Evolutionary conservation across 495 filamentous ascomycete genomes (phyloP).

Genomic region (Melanomma pulvis-pyrius): DNA sequence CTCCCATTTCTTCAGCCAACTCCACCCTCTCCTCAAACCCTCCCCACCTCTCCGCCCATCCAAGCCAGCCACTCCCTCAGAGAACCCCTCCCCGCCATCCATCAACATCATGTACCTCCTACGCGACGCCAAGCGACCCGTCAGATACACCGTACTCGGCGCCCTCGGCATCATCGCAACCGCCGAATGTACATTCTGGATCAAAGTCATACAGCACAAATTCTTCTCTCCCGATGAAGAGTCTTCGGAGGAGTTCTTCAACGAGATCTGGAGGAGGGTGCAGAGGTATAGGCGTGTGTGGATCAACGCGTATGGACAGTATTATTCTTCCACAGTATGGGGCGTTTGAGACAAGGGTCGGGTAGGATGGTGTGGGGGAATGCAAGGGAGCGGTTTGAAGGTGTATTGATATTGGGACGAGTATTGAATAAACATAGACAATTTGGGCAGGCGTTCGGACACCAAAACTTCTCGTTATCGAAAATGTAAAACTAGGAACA

Average conservation of each 20-base stretch:
- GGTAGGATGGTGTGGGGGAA: background rate
- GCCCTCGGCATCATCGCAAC: slow-evolving; percentile 7
- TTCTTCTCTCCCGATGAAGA: slow-evolving; percentile 8
- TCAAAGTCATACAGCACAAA: slow-evolving; percentile 23
- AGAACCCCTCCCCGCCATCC: background rate
- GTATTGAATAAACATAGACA: background rate
- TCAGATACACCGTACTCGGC: slow-evolving; percentile 13
- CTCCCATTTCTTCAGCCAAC: background rate
- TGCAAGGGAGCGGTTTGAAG: background rate
- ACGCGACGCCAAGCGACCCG: background rate
- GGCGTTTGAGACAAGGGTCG: slow-evolving; percentile 1
- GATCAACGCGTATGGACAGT: background rate
- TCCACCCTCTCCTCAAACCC: background rate
- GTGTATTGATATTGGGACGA: background rate
- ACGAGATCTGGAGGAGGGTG: background rate
- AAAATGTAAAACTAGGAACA: too few relatives aligned
- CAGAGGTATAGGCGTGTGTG: background rate
- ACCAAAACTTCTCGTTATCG: too few relatives aligned
- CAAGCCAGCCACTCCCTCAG: background rate
- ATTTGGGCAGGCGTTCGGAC: background rate
- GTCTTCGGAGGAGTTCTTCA: background rate
- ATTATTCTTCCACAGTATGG: background rate
- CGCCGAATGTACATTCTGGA: slow-evolving; percentile 24
- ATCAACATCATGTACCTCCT: slow-evolving; percentile 12
- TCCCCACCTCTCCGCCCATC: background rate